These are phyloP conservation scores for Lachnum nothofagi DNA, from an alignment of 2,329 filamentous ascomycete genomes.

Conservation along the genomic window DNA sequence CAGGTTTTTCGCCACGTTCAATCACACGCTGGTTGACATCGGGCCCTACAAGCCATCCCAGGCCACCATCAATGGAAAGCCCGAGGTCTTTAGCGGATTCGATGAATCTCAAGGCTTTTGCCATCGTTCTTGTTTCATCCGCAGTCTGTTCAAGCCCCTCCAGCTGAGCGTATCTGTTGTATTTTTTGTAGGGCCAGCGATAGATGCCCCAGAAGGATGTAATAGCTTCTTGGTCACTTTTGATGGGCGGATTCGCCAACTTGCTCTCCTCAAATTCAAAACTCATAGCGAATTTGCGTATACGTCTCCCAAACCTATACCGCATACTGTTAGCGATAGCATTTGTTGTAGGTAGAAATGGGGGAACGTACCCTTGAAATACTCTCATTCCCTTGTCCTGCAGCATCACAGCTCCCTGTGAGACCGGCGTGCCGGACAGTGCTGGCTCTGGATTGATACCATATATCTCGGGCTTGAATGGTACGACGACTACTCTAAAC, in stretches of 20 bases:
- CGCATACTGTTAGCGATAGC: slow-evolving; percentile 4
- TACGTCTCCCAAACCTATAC: slow-evolving; percentile 49
- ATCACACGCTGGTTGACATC: slow-evolving; percentile 48
- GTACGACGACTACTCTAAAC: slow-evolving; percentile 59
- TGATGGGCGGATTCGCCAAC: slow-evolving; percentile 48
- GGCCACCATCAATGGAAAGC: slow-evolving; percentile 60
- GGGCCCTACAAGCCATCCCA: slow-evolving; percentile 62
- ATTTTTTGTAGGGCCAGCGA: slow-evolving; percentile 56
- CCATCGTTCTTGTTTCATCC: slow-evolving; percentile 59
- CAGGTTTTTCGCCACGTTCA: slow-evolving; percentile 32
- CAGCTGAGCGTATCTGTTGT: slow-evolving; percentile 54
- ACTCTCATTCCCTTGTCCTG: slow-evolving; percentile 51
- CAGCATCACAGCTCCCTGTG: slow-evolving; percentile 28
- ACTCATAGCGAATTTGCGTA: slow-evolving; percentile 60
- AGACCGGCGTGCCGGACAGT: slow-evolving; percentile 2
- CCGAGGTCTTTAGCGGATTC: slow-evolving; percentile 56
- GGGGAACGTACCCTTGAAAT: slow-evolving; percentile 42
- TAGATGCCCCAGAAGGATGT: slow-evolving; percentile 60
- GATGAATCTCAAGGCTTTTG: slow-evolving; percentile 53
- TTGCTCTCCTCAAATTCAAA: slow-evolving; percentile 59
- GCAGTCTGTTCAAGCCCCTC: slow-evolving; percentile 58
- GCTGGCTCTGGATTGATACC: slow-evolving; percentile 41
- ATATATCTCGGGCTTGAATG: slow-evolving; percentile 61
- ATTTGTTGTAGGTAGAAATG: too few species aligned
- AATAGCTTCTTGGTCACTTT: slow-evolving; percentile 49